Base-by-base conservation (phyloP, 192 early-diverging fungal species). In the Coemansia sp. region DNA sequence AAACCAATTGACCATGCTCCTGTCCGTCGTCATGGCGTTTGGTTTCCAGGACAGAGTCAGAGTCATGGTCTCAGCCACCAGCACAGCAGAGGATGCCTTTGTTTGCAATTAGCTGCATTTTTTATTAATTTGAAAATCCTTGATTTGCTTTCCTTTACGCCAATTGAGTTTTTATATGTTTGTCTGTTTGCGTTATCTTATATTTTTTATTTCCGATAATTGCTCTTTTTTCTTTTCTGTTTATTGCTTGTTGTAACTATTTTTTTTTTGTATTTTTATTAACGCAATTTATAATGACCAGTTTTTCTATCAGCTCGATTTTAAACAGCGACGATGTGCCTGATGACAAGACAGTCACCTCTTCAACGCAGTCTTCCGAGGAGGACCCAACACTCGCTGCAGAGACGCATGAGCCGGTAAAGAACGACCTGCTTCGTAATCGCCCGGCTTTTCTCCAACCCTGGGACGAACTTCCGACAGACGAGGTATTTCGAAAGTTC, bases 401-500 rank as follows among this genome's bases (percentile, higher is more conserved):
- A 45, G 18, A 54, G 8, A 3, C 51, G 18, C 3, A 45, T 12
- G 17, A 45, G 7, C 14, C 0, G 6, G 28, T 8, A 54, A 22
- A 25, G 28, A 16, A 29, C 5, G 51, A 54, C 28, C 22, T 30
- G 18, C 22, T 22, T 8, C 5, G 22, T 3, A 54, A 25, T 2
- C 22, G 5, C 18, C 51, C 18, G 22, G 29, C 32, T 3, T 57
- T 34, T 57, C 17, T 60, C 20, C 0, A 38, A 4, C 0, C 12
- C 18, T 60, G 58, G 38, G 31, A 60, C 1, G 38, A 38, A 10
- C 29, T 60, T 5, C 3, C 10, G 10, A 34, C 58, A 7, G 45
- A 69, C 1, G 63, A 61, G 11, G 56, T 62, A 14, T 32, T 75
- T 52, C 69, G 61, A 2, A 64, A 66, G 36, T 80, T 80, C 42